A percentile compares a stretch with the other conserved stretches of the same genome.
Conservation (phyloP, 441 rosid species). For the Eutrema salsugineum region DNA sequence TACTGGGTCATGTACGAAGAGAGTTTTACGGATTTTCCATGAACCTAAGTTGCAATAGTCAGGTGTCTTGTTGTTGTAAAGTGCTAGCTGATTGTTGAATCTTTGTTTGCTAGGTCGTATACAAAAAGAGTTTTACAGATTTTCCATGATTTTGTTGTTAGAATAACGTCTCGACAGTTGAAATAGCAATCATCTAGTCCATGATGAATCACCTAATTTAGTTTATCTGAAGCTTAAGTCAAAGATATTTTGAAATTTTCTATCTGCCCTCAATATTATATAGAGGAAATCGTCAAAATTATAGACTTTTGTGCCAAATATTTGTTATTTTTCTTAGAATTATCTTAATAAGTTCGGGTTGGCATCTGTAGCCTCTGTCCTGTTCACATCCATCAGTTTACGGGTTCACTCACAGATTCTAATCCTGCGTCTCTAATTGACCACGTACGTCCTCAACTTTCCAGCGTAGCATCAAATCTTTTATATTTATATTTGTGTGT, state of each 20-base stretch:
- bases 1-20: slow-evolving; percentile 6
- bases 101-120: not conserved
- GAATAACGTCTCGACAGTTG: slow-evolving; percentile 1
- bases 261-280: slow-evolving; percentile 30
- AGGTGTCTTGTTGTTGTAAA: not conserved
- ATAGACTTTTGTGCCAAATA: slow-evolving; percentile 9
- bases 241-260: slow-evolving; percentile 14
- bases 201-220: slow-evolving; percentile 22
- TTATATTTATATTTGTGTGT: not conserved
- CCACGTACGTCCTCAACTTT: slow-evolving; percentile 3
- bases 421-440: slow-evolving; percentile 3
- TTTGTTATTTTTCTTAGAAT: not conserved
- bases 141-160: not conserved
- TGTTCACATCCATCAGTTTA: slow-evolving; percentile 15
- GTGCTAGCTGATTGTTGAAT: not conserved
- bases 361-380: not conserved
- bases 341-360: not conserved
- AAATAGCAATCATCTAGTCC: slow-evolving; percentile 17
- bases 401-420: not conserved
- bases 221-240: slow-evolving; percentile 20
- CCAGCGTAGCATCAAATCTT: slow-evolving; percentile 9
- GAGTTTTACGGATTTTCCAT: not conserved
- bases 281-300: slow-evolving; percentile 11
- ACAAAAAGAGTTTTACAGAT: not conserved
- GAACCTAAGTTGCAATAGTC: too few species aligned